phyloP scores from a whole-genome alignment of 768 basidiomycete species.

The Strobilomyces echinocephalus region DNA sequence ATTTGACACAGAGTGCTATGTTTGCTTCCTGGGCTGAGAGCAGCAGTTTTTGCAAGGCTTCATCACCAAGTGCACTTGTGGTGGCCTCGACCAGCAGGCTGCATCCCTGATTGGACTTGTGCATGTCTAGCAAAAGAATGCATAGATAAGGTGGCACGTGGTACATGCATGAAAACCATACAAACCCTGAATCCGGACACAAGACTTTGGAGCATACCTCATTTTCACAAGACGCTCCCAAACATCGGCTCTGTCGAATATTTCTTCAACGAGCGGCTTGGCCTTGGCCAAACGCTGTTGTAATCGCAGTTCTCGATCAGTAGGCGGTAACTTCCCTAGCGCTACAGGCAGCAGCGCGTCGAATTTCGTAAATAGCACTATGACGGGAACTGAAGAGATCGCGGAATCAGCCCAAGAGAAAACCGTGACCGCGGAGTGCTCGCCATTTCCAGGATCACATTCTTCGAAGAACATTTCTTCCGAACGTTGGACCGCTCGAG shows the following conservation, averaged over 20 bases:
- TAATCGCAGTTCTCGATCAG: background rate
- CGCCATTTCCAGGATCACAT: background rate
- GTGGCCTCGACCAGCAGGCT: too few species aligned
- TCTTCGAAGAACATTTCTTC: background rate
- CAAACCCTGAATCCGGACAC: background rate
- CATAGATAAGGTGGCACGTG: too few species aligned
- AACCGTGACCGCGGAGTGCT: too few species aligned
- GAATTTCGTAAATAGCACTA: background rate
- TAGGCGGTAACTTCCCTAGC: background rate
- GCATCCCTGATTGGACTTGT: too few species aligned
- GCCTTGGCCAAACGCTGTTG: background rate
- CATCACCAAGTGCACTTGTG: too few species aligned
- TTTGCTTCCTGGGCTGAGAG: too few species aligned
- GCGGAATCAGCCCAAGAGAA: too few species aligned
- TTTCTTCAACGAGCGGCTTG: background rate
- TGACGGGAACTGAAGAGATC: background rate
- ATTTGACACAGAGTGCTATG: too few species aligned
- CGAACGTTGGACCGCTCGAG: too few species aligned
- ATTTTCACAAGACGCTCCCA: background rate
- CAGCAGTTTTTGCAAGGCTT: too few species aligned
- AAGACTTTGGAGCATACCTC: background rate
- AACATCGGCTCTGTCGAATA: background rate
- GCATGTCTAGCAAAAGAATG: too few species aligned
- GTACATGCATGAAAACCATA: background rate
- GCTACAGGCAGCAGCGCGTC: too few species aligned